Conservation (phyloP, 2,329 filamentous ascomycete species). For the Colletotrichum noveboracense region DNA sequence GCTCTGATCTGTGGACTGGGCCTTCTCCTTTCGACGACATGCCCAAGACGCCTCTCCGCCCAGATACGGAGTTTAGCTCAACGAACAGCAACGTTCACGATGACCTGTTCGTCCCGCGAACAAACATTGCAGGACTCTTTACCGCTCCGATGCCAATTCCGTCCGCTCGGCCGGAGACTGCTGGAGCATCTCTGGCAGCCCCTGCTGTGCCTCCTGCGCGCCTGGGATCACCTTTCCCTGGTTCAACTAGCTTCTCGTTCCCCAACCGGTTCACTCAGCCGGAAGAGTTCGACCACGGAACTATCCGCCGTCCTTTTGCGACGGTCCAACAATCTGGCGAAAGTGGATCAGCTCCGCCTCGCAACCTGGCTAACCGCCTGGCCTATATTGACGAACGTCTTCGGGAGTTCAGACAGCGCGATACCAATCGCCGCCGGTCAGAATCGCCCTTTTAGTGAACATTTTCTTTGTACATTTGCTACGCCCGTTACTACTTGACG, state of each 20-base stretch:
- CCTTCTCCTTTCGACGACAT: conserved; percentile 36
- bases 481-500: conserved; percentile 18
- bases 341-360: conserved; percentile 38
- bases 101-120: conserved; percentile 45
- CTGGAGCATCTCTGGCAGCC: conserved; percentile 18
- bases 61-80: conserved; percentile 38
- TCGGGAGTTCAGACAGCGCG: conserved; percentile 56
- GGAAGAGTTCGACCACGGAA: conserved; percentile 47
- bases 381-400: conserved; percentile 65
- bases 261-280: conserved; percentile 61
- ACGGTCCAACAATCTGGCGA: conserved; percentile 57
- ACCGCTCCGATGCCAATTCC: conserved; percentile 21
- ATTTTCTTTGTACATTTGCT: conserved; percentile 27
- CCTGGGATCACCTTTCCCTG: conserved; percentile 65
- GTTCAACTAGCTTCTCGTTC: conserved; percentile 60
- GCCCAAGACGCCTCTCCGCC: conserved; percentile 22
- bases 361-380: conserved; percentile 55
- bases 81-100: conserved; percentile 36
- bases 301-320: conserved; percentile 58
- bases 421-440: conserved; percentile 46
- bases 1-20: conserved; percentile 58
- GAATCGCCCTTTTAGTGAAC: conserved; percentile 52
- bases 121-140: conserved; percentile 47
- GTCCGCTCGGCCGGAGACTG: background rate
- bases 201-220: conserved; percentile 48